Base-by-base conservation (phyloP, 2,329 filamentous ascomycete species). In the Seiridium unicorne region DNA sequence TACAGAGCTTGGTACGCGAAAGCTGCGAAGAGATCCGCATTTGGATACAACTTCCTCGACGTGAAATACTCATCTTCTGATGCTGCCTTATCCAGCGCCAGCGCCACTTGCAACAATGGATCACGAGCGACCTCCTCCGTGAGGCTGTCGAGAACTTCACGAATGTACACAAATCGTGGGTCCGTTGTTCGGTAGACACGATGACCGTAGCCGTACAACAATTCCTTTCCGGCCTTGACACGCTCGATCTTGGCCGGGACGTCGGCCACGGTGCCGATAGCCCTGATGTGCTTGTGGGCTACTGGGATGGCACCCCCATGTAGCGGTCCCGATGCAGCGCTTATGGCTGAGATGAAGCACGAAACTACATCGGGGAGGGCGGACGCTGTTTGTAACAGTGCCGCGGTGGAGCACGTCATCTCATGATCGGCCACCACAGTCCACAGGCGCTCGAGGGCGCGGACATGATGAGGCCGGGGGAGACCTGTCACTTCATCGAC, bases 241-340 rank as follows among this genome's bases (percentile, higher is more conserved):
- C 7, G 7, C 38, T 42, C 38, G 13, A 42, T 42, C 7, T 42
- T 8, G 7, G 13, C 61, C 5, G 61, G 59, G 26, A 67, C 63
- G 11, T 64, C 49, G 6, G 60, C 63, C 31, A 65, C 60, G 10
- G 53, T 59, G 1, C 62, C 64, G 18, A 67, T 63, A 40, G 63
- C 60, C 34, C 61, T 55, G 47, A 67, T 61, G 8, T 60, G 55
- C 56, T 64, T 63, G 46, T 67, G 65, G 7, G 65, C 65, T 10
- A 67, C 61, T 11, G 63, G 64, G 31, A 67, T 67, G 40, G 64
- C 65, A 34, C 65, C 65, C 13, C 64, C 64, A 18, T 67, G 65
- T 9, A 67, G 44, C 9, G 65, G 65, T 7, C 65, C 65, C 42
- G 62, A 63, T 3, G 35, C 56, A 3, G 65, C 61, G 11, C 53